phyloP scores from a whole-genome alignment of 768 basidiomycete species.

The Lyophyllum semitale region DNA sequence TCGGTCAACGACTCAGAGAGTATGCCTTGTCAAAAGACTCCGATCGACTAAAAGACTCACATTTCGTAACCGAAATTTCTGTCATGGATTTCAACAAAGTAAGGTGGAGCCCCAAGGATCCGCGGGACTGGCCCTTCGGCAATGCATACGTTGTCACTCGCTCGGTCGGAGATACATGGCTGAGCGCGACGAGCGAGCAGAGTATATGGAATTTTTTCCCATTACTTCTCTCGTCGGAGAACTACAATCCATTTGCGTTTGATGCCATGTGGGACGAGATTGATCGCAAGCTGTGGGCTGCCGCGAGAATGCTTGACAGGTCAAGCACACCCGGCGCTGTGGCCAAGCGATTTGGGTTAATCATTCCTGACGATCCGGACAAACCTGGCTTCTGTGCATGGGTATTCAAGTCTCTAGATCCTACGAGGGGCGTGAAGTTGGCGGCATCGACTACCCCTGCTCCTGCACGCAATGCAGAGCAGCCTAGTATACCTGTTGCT shows the following conservation, averaged over 20 bases:
- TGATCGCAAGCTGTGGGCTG: neutral
- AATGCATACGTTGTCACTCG: neutral
- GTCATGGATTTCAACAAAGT: neutral
- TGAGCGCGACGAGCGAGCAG: neutral
- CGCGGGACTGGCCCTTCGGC: too few species aligned
- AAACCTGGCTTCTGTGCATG: neutral
- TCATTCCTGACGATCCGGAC: neutral
- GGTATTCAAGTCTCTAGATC: neutral
- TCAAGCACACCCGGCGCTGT: conserved; percentile 1
- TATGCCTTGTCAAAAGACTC: neutral
- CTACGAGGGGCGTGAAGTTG: neutral
- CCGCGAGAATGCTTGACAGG: neutral
- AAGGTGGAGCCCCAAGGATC: neutral
- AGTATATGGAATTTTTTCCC: neutral
- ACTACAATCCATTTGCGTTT: neutral
- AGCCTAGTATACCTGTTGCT: neutral
- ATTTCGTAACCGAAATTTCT: neutral
- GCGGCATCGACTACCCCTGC: neutral
- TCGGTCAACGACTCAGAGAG: neutral
- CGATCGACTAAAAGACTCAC: neutral
- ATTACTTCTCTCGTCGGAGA: neutral
- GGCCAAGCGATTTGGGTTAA: neutral
- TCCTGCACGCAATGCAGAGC: neutral
- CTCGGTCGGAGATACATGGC: neutral
- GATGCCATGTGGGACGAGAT: neutral